Conservation (phyloP, 306 rosid species). For the Astragalus membranaceus region DNA sequence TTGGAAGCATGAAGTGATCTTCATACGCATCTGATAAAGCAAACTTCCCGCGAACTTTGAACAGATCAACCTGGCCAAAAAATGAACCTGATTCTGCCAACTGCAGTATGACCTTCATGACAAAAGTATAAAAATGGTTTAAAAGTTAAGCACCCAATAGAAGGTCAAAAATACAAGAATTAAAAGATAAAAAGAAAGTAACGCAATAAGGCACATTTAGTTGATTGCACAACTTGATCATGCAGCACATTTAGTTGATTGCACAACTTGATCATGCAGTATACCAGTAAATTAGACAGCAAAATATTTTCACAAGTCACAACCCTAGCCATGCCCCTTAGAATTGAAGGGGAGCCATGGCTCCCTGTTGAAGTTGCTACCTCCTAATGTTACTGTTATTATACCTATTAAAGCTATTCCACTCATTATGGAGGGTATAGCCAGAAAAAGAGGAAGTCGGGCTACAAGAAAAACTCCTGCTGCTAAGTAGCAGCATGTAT, state of each 20-base stretch:
- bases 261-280: conserved; percentile 1
- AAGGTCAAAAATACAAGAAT: conserved; percentile 6
- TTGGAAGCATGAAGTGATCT: conserved; percentile 87
- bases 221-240: not conserved
- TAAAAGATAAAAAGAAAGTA: not conserved
- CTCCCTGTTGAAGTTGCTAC: not conserved
- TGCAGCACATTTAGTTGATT: not conserved
- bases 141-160: conserved; percentile 13
- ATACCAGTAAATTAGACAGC: not conserved
- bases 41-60: conserved; percentile 96
- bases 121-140: conserved; percentile 19
- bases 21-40: conserved; percentile 97
- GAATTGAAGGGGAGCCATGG: too few relatives aligned
- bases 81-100: conserved; percentile 97
- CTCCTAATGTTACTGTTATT: not conserved
- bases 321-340: not conserved
- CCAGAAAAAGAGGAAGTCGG: too few relatives aligned
- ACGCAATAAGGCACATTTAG: not conserved
- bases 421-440: too few relatives aligned
- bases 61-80: conserved; percentile 93
- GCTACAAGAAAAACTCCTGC: too few relatives aligned
- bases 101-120: conserved; percentile 82
- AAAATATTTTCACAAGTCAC: not conserved
- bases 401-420: too few relatives aligned
- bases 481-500: too few relatives aligned